Evolutionary conservation across 257 asterid species (phyloP).

Genomic region (Penstemon eatonii): DNA sequence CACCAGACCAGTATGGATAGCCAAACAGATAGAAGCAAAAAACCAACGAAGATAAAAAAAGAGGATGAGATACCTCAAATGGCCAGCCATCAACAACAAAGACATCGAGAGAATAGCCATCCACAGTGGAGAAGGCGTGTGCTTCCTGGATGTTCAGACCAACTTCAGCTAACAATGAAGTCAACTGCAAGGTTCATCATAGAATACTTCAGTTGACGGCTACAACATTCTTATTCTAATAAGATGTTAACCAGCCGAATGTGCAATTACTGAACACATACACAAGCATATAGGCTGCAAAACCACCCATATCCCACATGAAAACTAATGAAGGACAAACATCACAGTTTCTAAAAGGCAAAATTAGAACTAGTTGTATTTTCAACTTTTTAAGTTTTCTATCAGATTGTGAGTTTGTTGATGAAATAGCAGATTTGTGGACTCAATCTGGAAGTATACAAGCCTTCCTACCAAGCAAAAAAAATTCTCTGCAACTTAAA

Average conservation of each 20-base stretch:
- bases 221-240: background rate
- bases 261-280: too few species aligned
- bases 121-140: constrained; percentile 91
- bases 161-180: constrained; percentile 84
- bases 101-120: constrained; percentile 94
- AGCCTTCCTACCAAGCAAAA: background rate
- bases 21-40: constrained; percentile 10
- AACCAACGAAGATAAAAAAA: constrained; percentile 6
- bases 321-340: too few species aligned
- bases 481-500: too few species aligned
- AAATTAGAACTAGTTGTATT: too few species aligned
- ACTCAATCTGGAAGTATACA: background rate
- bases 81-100: constrained; percentile 99
- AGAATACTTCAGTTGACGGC: constrained; percentile 32
- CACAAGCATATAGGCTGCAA: too few species aligned
- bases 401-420: too few species aligned
- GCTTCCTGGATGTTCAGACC: constrained; percentile 98
- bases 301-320: too few species aligned
- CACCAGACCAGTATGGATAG: background rate
- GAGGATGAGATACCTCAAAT: constrained; percentile 60
- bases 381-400: too few species aligned
- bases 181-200: constrained; percentile 65
- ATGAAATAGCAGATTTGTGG: too few species aligned
- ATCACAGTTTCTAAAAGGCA: too few species aligned
- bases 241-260: constrained; percentile 7